These are phyloP conservation scores for Hypoxylon sp. DNA, from an alignment of 2,329 filamentous ascomycete genomes.

Conservation along the genomic window DNA sequence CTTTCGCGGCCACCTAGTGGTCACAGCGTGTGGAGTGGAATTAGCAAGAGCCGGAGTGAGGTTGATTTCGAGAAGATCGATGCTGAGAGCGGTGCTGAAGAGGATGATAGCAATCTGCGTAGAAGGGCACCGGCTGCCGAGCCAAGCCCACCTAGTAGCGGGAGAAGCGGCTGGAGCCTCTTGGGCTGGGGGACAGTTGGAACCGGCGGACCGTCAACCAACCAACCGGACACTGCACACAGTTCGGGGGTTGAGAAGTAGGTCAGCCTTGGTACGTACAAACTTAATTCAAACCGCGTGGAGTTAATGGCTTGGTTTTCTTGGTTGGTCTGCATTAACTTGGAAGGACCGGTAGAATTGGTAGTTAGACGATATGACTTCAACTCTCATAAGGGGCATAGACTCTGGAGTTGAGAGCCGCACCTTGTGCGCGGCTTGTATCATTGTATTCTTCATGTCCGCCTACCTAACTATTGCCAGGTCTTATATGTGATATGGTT, in stretches of 20 bases:
- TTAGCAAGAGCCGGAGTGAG: conserved; percentile 88
- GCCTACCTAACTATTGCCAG: conserved; percentile 29
- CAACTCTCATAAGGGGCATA: conserved; percentile 26
- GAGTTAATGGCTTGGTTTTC: conserved; percentile 39
- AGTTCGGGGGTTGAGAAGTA: conserved; percentile 50
- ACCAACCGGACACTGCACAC: conserved; percentile 38
- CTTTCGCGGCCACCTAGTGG: conserved; percentile 62
- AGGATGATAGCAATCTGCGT: conserved; percentile 58
- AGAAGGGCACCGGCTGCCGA: conserved; percentile 42
- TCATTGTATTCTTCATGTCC: conserved; percentile 42
- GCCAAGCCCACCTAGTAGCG: conserved; percentile 48
- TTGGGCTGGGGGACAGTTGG: conserved; percentile 50
- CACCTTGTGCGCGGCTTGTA: conserved; percentile 38
- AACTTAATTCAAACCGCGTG: conserved; percentile 28
- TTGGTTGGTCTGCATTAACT: conserved; percentile 22
- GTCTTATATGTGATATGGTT: conserved; percentile 30
- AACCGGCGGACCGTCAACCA: conserved; percentile 20
- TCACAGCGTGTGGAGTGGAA: conserved; percentile 65
- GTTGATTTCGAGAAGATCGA: conserved; percentile 92
- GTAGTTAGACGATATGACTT: conserved; percentile 37
- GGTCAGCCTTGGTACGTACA: conserved; percentile 7
- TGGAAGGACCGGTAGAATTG: conserved; percentile 30
- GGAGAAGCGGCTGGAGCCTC: conserved; percentile 49
- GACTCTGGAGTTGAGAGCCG: conserved; percentile 36
- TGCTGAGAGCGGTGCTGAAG: conserved; percentile 76